Evolutionary conservation across 352 stramenopile genomes (phyloP), one percentile per base, ranked within the genome.

Genomic region (Phytopythium vexans): DNA sequence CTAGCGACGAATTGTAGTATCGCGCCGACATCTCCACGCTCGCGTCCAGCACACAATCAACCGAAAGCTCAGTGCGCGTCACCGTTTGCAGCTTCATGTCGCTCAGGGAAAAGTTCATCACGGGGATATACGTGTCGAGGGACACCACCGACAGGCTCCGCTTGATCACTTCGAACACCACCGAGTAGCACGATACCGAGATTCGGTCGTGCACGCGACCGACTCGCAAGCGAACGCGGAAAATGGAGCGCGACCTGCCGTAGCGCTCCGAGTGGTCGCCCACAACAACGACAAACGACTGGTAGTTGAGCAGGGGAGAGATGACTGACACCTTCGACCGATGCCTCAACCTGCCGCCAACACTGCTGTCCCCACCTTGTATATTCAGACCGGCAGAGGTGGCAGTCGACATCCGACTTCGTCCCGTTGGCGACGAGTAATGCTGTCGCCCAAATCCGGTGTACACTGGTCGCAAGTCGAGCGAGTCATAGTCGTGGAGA

Each of bases 161-260:
- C 64, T 95, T 95, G 60, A 95, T 93, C 34, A 95, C 86, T 68
- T 95, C 86, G 41, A 94, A 94, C 31, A 95, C 77, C 10, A 95
- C 67, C 1, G 78, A 89, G 55, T 86, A 84, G 57, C 82, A 93
- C 1, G 70, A 69, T 7, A 92, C 58, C 1, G 66, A 83, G 31
- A 95, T 65, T 1, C 66, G 67, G 48, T 95, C 86, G 49, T 93
- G 82, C 9, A 94, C 72, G 27, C 79, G 70, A 8, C 82, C 82
- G 37, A 86, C 62, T n/a, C 84, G 82, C 37, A 93, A 57, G 9
- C 80, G 82, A 6, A 77, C 62, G 15, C 73, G 75, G 43, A 87
- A 91, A 37, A 91, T 70, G 10, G 66, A 88, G 35, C 61, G 75
- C 1, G 65, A 64, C 0, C 72, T 70, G 8, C 53, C 35, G 36